Percentiles rank a stretch among this genome's conserved stretches.
Evolutionary conservation across 768 basidiomycete species (phyloP).

Genomic region (Russula virescens): DNA sequence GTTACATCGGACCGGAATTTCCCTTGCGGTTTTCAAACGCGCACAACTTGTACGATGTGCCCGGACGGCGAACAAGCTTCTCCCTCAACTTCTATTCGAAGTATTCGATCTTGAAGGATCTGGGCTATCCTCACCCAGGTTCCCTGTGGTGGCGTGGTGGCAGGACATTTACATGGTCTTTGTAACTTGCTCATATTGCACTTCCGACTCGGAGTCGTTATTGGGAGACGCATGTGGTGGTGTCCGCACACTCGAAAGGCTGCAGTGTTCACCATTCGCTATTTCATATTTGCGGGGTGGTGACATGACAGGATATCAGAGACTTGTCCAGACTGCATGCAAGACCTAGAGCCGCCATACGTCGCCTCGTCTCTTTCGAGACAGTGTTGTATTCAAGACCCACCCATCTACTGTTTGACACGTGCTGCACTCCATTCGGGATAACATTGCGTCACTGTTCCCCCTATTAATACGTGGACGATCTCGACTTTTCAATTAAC

Average conservation of each 20-base stretch:
- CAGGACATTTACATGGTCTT: background rate
- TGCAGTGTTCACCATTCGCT: background rate
- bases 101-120: background rate
- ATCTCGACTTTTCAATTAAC: background rate
- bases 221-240: background rate
- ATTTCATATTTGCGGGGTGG: background rate
- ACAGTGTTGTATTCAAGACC: background rate
- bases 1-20: constrained; percentile 5
- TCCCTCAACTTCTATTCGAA: constrained; percentile 1
- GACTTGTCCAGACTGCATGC: constrained; percentile 1
- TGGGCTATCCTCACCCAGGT: background rate
- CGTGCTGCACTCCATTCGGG: background rate
- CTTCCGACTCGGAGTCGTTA: too few relatives aligned
- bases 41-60: background rate
- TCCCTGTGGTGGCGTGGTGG: background rate
- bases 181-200: background rate
- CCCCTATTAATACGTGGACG: background rate
- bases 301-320: background rate
- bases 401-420: background rate
- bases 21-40: background rate
- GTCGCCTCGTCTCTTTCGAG: background rate
- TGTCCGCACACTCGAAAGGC: background rate
- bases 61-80: background rate
- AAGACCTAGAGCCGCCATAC: background rate
- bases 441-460: background rate